phyloP scores from a whole-genome alignment of 2,329 filamentous ascomycete genomes.

The Monilinia fructicola region DNA sequence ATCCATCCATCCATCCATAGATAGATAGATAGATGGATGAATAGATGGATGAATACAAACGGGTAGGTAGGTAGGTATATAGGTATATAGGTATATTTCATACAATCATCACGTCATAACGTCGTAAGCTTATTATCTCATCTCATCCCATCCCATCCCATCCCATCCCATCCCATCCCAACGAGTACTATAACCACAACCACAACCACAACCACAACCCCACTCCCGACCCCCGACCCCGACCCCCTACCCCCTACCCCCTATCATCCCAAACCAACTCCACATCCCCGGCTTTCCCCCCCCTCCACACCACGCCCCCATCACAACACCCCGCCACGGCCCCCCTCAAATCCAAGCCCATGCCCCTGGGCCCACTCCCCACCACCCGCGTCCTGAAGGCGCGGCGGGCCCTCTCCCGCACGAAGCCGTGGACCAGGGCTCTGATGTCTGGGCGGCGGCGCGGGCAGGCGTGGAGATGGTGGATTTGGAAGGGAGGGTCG shows the following conservation, averaged over 20 bases:
- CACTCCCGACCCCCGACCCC: no score
- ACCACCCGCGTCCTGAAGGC: slow-evolving; percentile 55
- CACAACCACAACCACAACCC: no score
- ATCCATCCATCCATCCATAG: no score
- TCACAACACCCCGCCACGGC: slow-evolving; percentile 56
- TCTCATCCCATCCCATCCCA: no score
- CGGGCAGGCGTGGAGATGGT: background rate
- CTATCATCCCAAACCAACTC: slow-evolving; percentile 60
- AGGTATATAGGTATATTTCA: no score
- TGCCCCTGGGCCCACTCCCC: slow-evolving; percentile 59
- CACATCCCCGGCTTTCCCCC: slow-evolving; percentile 56
- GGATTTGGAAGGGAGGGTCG: slow-evolving; percentile 5
- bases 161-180: no score
- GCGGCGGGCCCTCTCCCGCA: slow-evolving; percentile 45
- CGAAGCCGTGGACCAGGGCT: slow-evolving; percentile 50
- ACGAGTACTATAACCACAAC: no score
- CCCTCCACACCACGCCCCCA: slow-evolving; percentile 53
- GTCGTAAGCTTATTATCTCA: no score
- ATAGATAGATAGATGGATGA: no score
- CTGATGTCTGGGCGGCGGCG: slow-evolving; percentile 25
- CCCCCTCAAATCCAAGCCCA: slow-evolving; percentile 57
- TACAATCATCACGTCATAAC: no score
- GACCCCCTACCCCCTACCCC: slow-evolving; percentile 23
- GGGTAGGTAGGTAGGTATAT: no score
- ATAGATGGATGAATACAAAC: no score